These are phyloP conservation scores for Musa itinerans DNA, from an alignment of 176 grass and related monocot genomes.

Conservation along the genomic window DNA sequence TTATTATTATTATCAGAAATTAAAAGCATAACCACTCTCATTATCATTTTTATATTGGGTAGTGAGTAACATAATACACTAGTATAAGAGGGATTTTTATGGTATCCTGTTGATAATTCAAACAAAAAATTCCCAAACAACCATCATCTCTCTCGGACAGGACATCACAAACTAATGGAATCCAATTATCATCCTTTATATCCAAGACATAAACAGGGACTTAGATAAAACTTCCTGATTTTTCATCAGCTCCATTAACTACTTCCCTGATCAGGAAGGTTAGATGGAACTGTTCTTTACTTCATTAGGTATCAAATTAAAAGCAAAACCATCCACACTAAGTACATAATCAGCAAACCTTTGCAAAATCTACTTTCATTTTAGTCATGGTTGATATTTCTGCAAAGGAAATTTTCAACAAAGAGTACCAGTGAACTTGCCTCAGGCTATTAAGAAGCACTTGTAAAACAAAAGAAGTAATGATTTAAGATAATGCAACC, in stretches of 20 bases:
- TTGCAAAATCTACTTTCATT: background rate
- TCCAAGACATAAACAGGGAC: too few relatives aligned
- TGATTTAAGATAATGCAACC: background rate
- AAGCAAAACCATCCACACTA: background rate
- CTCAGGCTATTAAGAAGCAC: background rate
- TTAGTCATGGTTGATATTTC: background rate
- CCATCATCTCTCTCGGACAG: too few relatives aligned
- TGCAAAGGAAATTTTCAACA: background rate
- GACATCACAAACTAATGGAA: too few relatives aligned
- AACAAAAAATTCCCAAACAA: too few relatives aligned
- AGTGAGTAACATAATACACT: too few relatives aligned
- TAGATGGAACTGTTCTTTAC: background rate
- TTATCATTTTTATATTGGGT: too few relatives aligned
- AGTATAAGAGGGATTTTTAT: too few relatives aligned
- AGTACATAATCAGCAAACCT: background rate
- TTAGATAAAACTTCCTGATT: background rate
- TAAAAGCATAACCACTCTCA: too few relatives aligned
- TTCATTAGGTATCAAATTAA: background rate
- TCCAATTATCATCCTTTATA: too few relatives aligned
- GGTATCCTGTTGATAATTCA: too few relatives aligned
- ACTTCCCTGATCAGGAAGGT: background rate
- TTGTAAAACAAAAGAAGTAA: conserved; percentile 2
- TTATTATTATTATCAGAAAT: too few relatives aligned
- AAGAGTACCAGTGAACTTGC: background rate
- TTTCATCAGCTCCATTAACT: background rate